Base-by-base conservation (phyloP, 805 yeast species). In the Starmerella kuoi region DNA sequence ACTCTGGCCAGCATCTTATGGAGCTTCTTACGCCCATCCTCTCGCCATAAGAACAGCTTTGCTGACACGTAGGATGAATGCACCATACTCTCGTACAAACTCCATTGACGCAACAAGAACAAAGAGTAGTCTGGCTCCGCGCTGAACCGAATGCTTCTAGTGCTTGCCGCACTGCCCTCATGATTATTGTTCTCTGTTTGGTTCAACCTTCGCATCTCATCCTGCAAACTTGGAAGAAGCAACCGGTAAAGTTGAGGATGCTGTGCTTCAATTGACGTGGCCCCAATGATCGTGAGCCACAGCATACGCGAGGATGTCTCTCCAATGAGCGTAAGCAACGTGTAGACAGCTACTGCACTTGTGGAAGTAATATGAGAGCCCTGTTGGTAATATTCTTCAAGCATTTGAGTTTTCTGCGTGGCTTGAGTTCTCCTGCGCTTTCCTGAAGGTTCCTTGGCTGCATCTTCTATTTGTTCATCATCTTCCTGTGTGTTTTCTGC, bases 1-100 rank as follows among this genome's bases (percentile, higher is more conserved):
- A 93, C 91, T 53, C 81, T 74, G 1, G 98, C 98, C 64, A 91
- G 84, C 73, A 91, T 70, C 53, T 86, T 85, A 57, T 87, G 94
- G 38, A 91, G 65, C 50, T 77, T 73, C 56, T 83, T 85, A 50
- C 79, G 73, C 5, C 99, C 98, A 44, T 81, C 87, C 55, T 84
- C 95, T 25, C 87, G 79, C 91, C 95, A 91, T 30, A 91, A 64
- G 43, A 76, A 76, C 43, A 91, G 64, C 57, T 86, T 83, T 11
- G 97, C 81, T 55, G 87, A 84, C 26, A 88, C 86, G 55, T 79
- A 88, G 46, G 85, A 78, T n/a, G 95, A 84, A 58, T 87, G 91
- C 55, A 76, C 74, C 61, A 93, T 85, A 47, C 95, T 72, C 51
- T 88, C 93, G 62, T 91, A 88, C 15, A 91, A 64, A 9, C 94